phyloP scores from a whole-genome alignment of 345 rosid genomes.

The Citrus medica region DNA sequence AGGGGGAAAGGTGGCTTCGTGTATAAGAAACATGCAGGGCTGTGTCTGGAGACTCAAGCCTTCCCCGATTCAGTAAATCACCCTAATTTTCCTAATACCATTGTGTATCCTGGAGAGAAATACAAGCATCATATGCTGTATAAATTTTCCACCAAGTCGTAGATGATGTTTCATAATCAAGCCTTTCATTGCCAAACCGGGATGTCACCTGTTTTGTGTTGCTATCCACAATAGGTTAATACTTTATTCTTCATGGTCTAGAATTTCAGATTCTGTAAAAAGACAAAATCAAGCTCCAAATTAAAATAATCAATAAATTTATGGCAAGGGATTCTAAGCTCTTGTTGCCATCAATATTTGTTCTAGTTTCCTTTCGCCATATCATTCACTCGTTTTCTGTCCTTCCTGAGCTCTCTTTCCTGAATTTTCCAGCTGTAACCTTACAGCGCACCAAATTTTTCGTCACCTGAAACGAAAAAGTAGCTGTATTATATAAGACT shows the following conservation, averaged over 20 bases:
- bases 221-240: too few relatives aligned
- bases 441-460: too few relatives aligned
- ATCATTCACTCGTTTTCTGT: background rate
- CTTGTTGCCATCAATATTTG: background rate
- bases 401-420: background rate
- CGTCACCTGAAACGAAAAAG: too few relatives aligned
- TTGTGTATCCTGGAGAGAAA: slow-evolving; percentile 46
- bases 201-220: background rate
- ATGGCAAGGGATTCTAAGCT: background rate
- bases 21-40: slow-evolving; percentile 50
- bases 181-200: background rate
- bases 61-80: slow-evolving; percentile 69
- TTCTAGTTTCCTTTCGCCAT: background rate
- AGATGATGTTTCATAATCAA: background rate
- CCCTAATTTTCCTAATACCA: slow-evolving; percentile 69
- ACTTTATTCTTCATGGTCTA: background rate
- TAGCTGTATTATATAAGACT: too few relatives aligned
- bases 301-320: background rate
- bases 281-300: background rate
- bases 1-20: slow-evolving; percentile 68
- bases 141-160: slow-evolving; percentile 38
- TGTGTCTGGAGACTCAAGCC: slow-evolving; percentile 87
- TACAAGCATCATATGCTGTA: slow-evolving; percentile 66
- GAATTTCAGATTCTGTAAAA: background rate
- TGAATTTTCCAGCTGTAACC: background rate